Conservation (phyloP, 768 basidiomycete genomes). For the Grammothele lineata region DNA sequence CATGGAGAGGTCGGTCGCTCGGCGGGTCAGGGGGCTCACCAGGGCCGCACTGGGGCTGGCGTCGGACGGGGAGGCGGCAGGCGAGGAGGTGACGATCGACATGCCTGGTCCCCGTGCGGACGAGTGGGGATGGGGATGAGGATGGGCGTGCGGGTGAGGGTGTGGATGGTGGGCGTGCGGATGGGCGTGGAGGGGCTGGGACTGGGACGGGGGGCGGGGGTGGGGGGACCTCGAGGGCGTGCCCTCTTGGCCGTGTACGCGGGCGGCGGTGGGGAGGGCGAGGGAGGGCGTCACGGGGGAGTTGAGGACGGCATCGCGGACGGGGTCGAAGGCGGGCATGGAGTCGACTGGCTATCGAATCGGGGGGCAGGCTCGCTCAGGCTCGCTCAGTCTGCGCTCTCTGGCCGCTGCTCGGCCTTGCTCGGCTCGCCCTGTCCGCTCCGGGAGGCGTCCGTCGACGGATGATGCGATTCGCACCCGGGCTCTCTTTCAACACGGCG, state of each 20-base stretch:
- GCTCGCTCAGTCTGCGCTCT: not conserved
- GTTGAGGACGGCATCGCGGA: slow-evolving; percentile 82
- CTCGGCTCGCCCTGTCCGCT: slow-evolving; percentile 8
- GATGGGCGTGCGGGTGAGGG: not conserved
- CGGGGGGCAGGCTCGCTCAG: too few species aligned
- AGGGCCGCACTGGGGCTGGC: slow-evolving; percentile 30
- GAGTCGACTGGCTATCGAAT: too few species aligned
- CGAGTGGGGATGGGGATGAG: slow-evolving; percentile 26
- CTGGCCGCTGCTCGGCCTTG: too few species aligned
- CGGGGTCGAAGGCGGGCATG: slow-evolving; percentile 82
- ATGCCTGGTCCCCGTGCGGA: slow-evolving; percentile 24
- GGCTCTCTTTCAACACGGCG: too few species aligned
- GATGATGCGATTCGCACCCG: too few species aligned
- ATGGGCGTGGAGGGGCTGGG: slow-evolving; percentile 16
- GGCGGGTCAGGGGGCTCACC: slow-evolving; percentile 46
- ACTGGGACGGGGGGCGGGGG: not conserved
- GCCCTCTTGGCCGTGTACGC: slow-evolving; percentile 21
- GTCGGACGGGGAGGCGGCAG: slow-evolving; percentile 22
- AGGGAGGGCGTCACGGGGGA: slow-evolving; percentile 55
- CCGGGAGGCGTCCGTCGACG: too few species aligned
- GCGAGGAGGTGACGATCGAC: slow-evolving; percentile 16
- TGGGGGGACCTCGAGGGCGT: slow-evolving; percentile 2
- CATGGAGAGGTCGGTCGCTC: slow-evolving; percentile 74
- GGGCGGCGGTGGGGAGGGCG: slow-evolving; percentile 27
- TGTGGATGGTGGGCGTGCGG: too few species aligned